Percentiles rank a stretch among this genome's conserved stretches.
Evolutionary conservation across 2,329 filamentous ascomycete genomes (phyloP).

Genomic region (Paraphoma sp.): DNA sequence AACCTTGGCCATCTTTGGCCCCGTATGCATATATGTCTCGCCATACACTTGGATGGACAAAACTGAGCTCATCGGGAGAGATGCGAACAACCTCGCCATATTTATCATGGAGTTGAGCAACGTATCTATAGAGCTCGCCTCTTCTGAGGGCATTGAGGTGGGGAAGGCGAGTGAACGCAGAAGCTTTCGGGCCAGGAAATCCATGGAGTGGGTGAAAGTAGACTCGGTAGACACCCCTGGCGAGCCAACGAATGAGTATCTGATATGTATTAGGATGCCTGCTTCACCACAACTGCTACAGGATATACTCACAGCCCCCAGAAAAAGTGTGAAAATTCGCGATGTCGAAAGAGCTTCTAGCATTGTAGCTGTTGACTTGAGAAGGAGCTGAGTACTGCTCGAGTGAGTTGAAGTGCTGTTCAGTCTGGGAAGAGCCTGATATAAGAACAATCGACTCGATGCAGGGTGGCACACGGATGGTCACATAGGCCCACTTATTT

Average conservation of each 20-base stretch:
- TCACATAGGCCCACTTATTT: too few species aligned
- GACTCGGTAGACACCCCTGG: conserved; percentile 40
- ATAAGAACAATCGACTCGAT: too few species aligned
- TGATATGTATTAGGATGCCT: neutral
- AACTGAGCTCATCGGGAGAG: conserved; percentile 25
- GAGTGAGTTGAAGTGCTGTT: neutral
- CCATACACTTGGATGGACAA: conserved; percentile 15
- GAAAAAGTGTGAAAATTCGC: neutral
- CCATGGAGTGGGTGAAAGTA: conserved; percentile 52
- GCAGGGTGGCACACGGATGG: too few species aligned
- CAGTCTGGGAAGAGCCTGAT: too few species aligned
- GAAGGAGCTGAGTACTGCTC: neutral
- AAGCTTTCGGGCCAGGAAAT: conserved; percentile 49
- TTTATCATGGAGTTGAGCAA: conserved; percentile 37
- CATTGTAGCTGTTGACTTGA: neutral
- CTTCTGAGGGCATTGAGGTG: conserved; percentile 1
- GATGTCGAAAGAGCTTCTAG: neutral
- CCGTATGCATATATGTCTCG: conserved; percentile 31
- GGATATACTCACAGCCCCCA: neutral
- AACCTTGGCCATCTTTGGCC: conserved; percentile 8
- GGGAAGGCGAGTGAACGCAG: conserved; percentile 23
- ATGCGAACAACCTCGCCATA: conserved; percentile 38
- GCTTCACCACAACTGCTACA: neutral
- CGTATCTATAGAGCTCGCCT: conserved; percentile 1
- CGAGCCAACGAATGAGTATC: conserved; percentile 11